A percentile compares a stretch with the other conserved stretches of the same genome.
Conservation (phyloP, 108 stramenopile genomes). For the Pinguiococcus pyrenoidosus region DNA sequence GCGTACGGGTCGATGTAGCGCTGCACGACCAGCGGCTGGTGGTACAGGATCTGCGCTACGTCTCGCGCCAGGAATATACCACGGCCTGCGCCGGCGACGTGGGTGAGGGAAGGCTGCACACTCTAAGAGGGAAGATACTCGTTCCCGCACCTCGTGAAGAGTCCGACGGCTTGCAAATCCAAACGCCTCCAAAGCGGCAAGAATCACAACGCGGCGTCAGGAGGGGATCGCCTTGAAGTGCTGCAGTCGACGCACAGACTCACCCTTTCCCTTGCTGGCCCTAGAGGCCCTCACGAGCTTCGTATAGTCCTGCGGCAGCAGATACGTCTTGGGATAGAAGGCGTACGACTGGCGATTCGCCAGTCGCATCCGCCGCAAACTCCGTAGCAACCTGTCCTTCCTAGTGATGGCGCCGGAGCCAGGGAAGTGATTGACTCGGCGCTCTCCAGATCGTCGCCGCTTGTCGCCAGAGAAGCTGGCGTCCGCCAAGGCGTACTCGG, state of each 20-base stretch:
- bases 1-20: constrained; percentile 6
- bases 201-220: too few relatives aligned
- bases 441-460: too few relatives aligned
- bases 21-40: constrained; percentile 8
- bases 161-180: constrained; percentile 15
- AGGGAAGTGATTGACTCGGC: constrained; percentile 11
- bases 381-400: constrained; percentile 11
- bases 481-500: constrained; percentile 5
- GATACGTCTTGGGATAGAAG: constrained; percentile 13
- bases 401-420: constrained; percentile 8
- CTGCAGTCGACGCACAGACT: too few relatives aligned
- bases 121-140: too few relatives aligned
- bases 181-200: constrained; percentile 3
- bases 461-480: too few relatives aligned
- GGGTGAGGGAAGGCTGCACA: too few relatives aligned
- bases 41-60: constrained; percentile 5
- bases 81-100: too few relatives aligned
- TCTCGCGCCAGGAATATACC: constrained; percentile 8
- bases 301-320: constrained; percentile 15
- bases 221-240: too few relatives aligned
- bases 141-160: too few relatives aligned
- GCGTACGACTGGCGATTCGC: constrained; percentile 10
- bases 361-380: constrained; percentile 9
- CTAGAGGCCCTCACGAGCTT: constrained; percentile 8
- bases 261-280: neutral